phyloP scores from a whole-genome alignment of 2,329 filamentous ascomycete genomes.

The Cladosporium sp. region DNA sequence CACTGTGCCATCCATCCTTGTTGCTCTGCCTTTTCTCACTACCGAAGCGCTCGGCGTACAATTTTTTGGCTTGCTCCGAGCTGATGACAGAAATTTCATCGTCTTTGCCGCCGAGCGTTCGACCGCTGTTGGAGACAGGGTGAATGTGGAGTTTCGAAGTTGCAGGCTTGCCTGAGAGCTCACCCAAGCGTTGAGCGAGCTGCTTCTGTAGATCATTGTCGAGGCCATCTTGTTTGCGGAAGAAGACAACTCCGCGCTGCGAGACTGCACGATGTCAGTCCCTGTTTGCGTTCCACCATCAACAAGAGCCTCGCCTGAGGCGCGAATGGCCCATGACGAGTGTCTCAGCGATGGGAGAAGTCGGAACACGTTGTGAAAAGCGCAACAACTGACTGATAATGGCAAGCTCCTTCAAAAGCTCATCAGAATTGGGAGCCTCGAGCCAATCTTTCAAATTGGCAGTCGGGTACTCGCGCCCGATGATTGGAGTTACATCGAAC shows the following conservation, averaged over 20 bases:
- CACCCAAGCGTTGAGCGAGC: constrained; percentile 60
- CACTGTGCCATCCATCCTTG: constrained; percentile 52
- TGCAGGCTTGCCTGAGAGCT: constrained; percentile 59
- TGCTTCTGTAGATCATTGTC: constrained; percentile 64
- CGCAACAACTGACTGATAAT: constrained; percentile 56
- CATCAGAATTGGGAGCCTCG: constrained; percentile 39
- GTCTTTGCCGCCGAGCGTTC: constrained; percentile 54
- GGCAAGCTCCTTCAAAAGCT: constrained; percentile 42
- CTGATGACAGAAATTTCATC: constrained; percentile 65
- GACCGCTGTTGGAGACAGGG: constrained; percentile 57
- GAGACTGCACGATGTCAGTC: constrained; percentile 53
- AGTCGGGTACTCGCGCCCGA: constrained; percentile 51
- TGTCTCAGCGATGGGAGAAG: background rate
- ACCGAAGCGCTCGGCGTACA: constrained; percentile 44
- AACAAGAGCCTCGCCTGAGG: constrained; percentile 7
- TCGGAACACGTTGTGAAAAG: background rate
- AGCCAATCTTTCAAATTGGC: constrained; percentile 39
- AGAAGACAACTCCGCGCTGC: constrained; percentile 68
- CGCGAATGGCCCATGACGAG: background rate
- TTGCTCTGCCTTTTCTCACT: constrained; percentile 42
- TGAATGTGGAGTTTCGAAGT: constrained; percentile 62
- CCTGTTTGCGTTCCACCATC: background rate
- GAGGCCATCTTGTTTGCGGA: constrained; percentile 63
- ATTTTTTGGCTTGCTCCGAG: constrained; percentile 55
- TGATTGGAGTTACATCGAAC: constrained; percentile 53